Evolutionary conservation across 306 rosid genomes (phyloP).

Genomic region (Gillenia trifoliata): DNA sequence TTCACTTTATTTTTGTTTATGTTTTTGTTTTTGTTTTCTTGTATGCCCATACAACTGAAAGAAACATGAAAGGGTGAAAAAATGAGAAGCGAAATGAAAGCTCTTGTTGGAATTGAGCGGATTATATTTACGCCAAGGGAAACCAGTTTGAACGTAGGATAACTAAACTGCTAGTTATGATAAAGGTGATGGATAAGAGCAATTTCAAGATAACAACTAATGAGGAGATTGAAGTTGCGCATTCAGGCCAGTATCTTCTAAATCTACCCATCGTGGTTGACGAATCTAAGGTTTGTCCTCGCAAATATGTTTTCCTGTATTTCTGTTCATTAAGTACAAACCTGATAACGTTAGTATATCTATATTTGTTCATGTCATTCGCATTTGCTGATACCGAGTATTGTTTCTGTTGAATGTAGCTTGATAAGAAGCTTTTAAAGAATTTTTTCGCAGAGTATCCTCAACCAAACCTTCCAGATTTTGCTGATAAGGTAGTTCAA

Average conservation of each 20-base stretch:
- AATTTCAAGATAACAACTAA: conserved; percentile 77
- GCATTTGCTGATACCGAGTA: conserved; percentile 7
- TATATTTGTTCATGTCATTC: conserved; percentile 20
- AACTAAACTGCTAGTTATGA: background rate
- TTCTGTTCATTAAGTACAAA: background rate
- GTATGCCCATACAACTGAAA: background rate
- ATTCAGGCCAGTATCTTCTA: conserved; percentile 85
- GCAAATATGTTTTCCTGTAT: background rate
- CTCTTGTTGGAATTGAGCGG: background rate
- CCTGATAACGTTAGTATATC: background rate
- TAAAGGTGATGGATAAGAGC: conserved; percentile 90
- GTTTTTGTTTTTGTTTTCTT: too few relatives aligned
- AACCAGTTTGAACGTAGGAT: background rate
- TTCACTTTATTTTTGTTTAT: background rate
- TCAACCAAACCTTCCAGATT: conserved; percentile 61
- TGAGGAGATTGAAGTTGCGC: conserved; percentile 84
- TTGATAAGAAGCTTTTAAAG: conserved; percentile 78
- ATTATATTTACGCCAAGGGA: background rate
- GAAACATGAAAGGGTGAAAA: background rate
- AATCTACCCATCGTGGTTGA: conserved; percentile 94
- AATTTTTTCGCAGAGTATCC: conserved; percentile 61
- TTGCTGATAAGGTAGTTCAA: conserved; percentile 72
- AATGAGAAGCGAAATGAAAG: background rate
- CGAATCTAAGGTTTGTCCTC: conserved; percentile 72
- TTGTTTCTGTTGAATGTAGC: conserved; percentile 47